Evolutionary conservation across 176 grass and related monocot species (phyloP).

Genomic region (Hyparrhenia diplandra): DNA sequence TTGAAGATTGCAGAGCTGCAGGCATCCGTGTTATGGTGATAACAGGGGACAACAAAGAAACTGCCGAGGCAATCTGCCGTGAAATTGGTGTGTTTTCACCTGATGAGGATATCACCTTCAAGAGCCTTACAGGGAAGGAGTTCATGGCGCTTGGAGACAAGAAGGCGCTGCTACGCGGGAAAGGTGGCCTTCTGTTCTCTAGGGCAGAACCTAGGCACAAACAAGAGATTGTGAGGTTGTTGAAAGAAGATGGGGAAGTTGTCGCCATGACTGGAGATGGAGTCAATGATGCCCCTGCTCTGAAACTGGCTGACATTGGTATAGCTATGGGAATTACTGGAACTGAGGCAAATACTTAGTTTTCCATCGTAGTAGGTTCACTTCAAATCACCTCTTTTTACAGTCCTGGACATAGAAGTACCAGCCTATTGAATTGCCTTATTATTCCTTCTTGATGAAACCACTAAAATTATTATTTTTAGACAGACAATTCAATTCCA

Average conservation of each 20-base stretch:
- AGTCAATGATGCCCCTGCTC: slow-evolving; percentile 94
- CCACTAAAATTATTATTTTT: no score
- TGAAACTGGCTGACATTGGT: slow-evolving; percentile 96
- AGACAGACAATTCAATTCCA: no score
- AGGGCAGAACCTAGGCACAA: slow-evolving; percentile 96
- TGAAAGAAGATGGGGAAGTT: slow-evolving; percentile 97
- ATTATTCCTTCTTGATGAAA: background rate
- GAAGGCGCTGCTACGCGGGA: slow-evolving; percentile 57
- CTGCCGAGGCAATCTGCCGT: slow-evolving; percentile 92
- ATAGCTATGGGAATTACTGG: slow-evolving; percentile 98
- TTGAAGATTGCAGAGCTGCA: slow-evolving; percentile 95
- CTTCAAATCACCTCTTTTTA: background rate
- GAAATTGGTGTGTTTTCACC: slow-evolving; percentile 87
- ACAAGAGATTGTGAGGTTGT: slow-evolving; percentile 90
- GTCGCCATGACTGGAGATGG: slow-evolving; percentile 99
- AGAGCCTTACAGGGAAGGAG: slow-evolving; percentile 77
- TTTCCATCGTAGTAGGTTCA: background rate
- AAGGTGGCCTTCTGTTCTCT: slow-evolving; percentile 87
- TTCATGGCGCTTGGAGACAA: slow-evolving; percentile 84
- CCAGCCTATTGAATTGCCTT: background rate
- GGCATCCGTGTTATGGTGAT: slow-evolving; percentile 98
- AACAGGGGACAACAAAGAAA: slow-evolving; percentile 99
- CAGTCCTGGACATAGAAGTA: background rate
- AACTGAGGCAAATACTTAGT: slow-evolving; percentile 64
- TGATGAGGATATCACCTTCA: slow-evolving; percentile 72